phyloP scores from a whole-genome alignment of 345 rosid species.

The Heritiera fomes region DNA sequence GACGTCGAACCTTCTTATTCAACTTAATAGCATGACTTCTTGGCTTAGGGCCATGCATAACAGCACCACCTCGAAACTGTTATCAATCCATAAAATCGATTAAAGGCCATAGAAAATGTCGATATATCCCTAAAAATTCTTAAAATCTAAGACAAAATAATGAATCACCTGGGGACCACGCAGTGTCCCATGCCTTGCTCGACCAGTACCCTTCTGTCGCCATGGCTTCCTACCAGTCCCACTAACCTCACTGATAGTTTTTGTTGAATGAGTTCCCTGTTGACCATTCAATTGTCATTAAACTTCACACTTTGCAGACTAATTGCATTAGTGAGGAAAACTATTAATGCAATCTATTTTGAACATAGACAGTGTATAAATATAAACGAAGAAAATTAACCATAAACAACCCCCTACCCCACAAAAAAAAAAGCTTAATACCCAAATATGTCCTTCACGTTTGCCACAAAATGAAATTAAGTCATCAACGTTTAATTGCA shows the following conservation, averaged over 20 bases:
- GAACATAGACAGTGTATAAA: background rate
- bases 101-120: slow-evolving; percentile 17
- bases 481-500: too few relatives aligned
- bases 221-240: slow-evolving; percentile 96
- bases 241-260: slow-evolving; percentile 90
- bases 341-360: background rate
- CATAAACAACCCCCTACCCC: background rate
- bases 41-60: slow-evolving; percentile 93
- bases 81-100: slow-evolving; percentile 27
- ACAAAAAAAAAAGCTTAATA: too few relatives aligned
- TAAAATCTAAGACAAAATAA: slow-evolving; percentile 7
- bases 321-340: slow-evolving; percentile 1
- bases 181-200: slow-evolving; percentile 85
- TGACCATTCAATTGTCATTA: slow-evolving; percentile 15
- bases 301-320: background rate
- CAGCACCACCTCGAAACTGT: slow-evolving; percentile 91
- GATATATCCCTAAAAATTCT: slow-evolving; percentile 3
- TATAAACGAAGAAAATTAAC: background rate
- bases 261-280: slow-evolving; percentile 95
- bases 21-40: slow-evolving; percentile 88
- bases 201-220: slow-evolving; percentile 85
- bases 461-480: too few relatives aligned
- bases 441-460: too few relatives aligned
- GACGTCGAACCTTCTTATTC: slow-evolving; percentile 87
- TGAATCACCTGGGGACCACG: slow-evolving; percentile 83